Evolutionary conservation across 2,329 filamentous ascomycete genomes (phyloP).

Genomic region (Aspergillus persii): DNA sequence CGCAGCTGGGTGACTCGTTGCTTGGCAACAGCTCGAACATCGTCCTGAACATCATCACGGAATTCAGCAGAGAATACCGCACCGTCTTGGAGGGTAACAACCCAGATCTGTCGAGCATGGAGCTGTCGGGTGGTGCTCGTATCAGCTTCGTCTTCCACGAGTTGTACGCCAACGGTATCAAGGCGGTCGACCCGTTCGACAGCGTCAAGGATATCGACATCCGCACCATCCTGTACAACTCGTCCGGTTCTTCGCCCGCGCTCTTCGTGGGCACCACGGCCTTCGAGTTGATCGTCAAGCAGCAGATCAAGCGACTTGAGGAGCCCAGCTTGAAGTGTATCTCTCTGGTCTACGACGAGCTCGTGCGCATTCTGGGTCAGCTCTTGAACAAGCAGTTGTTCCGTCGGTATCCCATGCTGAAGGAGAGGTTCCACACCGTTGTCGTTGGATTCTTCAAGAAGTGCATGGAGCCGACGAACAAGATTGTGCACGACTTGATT

Average conservation of each 20-base stretch:
- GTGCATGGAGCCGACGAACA: conserved; percentile 96
- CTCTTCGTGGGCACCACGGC: conserved; percentile 96
- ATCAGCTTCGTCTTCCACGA: conserved; percentile 99
- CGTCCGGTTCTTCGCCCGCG: conserved; percentile 93
- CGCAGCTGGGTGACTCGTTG: conserved; percentile 84
- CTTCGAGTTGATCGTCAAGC: conserved; percentile 98
- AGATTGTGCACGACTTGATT: conserved; percentile 89
- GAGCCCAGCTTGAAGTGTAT: conserved; percentile 98
- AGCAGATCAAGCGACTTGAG: conserved; percentile 94
- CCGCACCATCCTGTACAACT: conserved; percentile 96
- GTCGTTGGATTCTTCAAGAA: conserved; percentile 97
- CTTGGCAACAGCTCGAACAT: conserved; percentile 96
- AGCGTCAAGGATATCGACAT: conserved; percentile 97
- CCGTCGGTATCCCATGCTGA: conserved; percentile 86
- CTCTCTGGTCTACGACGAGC: conserved; percentile 92
- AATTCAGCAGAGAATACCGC: conserved; percentile 97
- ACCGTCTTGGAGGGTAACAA: conserved; percentile 96
- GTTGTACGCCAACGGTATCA: conserved; percentile 94
- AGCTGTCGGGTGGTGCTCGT: conserved; percentile 93
- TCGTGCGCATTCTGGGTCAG: conserved; percentile 91
- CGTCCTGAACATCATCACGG: conserved; percentile 96
- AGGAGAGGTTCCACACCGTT: conserved; percentile 93
- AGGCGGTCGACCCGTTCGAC: conserved; percentile 96
- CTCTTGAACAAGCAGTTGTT: conserved; percentile 86
- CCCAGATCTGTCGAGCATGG: conserved; percentile 88